Base-by-base conservation (phyloP, 805 yeast genomes). In the Wickerhamia fluorescens region DNA sequence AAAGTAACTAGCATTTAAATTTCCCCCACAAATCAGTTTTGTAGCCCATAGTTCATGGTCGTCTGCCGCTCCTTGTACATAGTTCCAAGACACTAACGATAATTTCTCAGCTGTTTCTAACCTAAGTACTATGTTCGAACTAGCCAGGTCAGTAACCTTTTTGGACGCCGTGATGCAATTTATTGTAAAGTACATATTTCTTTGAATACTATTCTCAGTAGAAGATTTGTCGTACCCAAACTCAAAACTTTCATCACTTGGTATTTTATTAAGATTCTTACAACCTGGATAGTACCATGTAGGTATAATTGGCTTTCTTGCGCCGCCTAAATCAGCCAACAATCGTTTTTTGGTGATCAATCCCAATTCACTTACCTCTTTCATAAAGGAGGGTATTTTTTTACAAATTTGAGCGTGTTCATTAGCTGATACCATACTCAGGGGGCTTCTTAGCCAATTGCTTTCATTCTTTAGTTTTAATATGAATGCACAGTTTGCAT, bases 21-120 rank as follows among this genome's bases (percentile, higher is more conserved):
- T 57, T 4, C 68, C 60, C 0, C 79, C 70, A 20, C 61, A 56
- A 2, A 57, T 27, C 4, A 49, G 52, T 20, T 36, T 36, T 1
- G 62, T 47, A 0, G 57, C 56, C 96, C 96, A 87, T 7, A 78
- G 58, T 44, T 87, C 96, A 49, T 87, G 95, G 44, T 88, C 96
- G 51, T 87, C 96, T 0, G 92, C 96, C 0, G 95, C 92, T 1
- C 96, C 96, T 52, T 86, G 96, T 1, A 86, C 82, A 46, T 87
- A 87, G 14, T 49, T 40, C 50, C 56, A 53, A 5, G 47, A 27
- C 5, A 30, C 20, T 13, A 22, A 16, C 4, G 8, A 8, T 13
- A 32, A 17, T 3, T 27, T 21, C n/a, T n/a, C n/a, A n/a, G n/a
- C n/a, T n/a, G n/a, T n/a, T n/a, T n/a, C n/a, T n/a, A n/a, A n/a